These are phyloP conservation scores for Pythium periplocum DNA, from an alignment of 352 stramenopile genomes.

Conservation along the genomic window DNA sequence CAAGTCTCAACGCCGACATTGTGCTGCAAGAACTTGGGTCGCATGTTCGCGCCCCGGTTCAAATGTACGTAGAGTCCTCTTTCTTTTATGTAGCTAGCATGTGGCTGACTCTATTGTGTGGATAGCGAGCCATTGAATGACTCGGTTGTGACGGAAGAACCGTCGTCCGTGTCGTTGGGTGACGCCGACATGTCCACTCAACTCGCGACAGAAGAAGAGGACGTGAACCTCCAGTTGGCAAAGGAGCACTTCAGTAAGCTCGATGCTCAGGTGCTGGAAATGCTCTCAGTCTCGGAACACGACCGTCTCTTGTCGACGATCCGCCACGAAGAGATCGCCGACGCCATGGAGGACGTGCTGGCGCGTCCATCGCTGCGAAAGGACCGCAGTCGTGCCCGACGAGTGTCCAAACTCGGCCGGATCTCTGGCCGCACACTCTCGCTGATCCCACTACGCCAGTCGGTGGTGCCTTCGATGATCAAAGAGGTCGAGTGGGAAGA, in stretches of 20 bases:
- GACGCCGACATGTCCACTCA: conserved; percentile 3
- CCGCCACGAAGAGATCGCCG: conserved; percentile 58
- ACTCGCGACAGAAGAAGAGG: conserved; percentile 6
- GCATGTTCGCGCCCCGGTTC: too few species aligned
- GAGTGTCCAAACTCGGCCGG: conserved; percentile 53
- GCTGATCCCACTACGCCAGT: conserved; percentile 33
- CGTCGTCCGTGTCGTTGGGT: conserved; percentile 1
- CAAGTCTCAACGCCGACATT: conserved; percentile 53
- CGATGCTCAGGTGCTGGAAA: conserved; percentile 50
- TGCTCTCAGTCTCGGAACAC: conserved; percentile 56
- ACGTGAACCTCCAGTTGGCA: conserved; percentile 24
- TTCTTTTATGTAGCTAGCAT: too few species aligned
- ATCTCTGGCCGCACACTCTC: conserved; percentile 49
- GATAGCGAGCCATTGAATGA: too few species aligned
- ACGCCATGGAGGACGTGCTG: conserved; percentile 72
- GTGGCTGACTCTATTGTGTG: too few species aligned
- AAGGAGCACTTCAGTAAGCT: conserved; percentile 51
- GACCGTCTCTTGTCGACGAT: conserved; percentile 54
- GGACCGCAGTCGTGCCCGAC: conserved; percentile 49
- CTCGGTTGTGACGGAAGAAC: neutral
- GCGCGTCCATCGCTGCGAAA: conserved; percentile 55
- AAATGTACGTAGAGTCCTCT: conserved; percentile 4
- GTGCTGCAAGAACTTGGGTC: conserved; percentile 42
- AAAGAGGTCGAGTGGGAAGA: conserved; percentile 50
- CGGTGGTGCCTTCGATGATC: conserved; percentile 17